These are phyloP conservation scores for Cairneyella variabilis DNA, from an alignment of 495 filamentous ascomycete genomes.

Conservation along the genomic window DNA sequence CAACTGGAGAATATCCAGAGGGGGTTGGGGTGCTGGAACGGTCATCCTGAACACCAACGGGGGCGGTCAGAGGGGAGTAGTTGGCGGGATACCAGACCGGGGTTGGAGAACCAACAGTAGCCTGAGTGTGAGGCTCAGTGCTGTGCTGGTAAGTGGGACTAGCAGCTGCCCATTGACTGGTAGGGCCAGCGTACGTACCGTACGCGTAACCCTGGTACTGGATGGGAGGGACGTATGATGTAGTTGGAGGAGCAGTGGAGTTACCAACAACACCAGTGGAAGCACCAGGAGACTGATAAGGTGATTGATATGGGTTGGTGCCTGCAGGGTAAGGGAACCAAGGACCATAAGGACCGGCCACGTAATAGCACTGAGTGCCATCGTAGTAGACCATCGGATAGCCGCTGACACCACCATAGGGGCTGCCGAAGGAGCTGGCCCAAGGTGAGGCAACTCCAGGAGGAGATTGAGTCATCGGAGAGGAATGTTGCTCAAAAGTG, in stretches of 20 bases:
- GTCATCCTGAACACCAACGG: slow-evolving; percentile 9
- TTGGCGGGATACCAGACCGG: neutral
- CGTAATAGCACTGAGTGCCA: slow-evolving; percentile 2
- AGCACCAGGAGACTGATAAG: neutral
- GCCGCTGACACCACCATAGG: neutral
- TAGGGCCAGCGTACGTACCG: neutral
- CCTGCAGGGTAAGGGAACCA: neutral
- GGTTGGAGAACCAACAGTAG: neutral
- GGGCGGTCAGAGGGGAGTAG: neutral
- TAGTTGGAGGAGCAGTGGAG: neutral
- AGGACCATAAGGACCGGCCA: neutral
- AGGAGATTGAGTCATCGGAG: slow-evolving; percentile 3
- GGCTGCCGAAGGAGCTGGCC: slow-evolving; percentile 7
- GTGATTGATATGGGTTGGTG: neutral
- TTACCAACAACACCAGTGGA: neutral
- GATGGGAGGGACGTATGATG: slow-evolving; percentile 2
- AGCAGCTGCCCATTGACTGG: neutral
- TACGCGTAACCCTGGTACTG: neutral
- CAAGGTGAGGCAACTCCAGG: slow-evolving; percentile 4
- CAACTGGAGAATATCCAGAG: neutral
- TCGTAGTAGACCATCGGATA: neutral
- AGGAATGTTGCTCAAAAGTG: neutral
- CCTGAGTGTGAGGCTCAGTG: neutral
- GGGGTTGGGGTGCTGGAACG: slow-evolving; percentile 20
- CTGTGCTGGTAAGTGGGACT: neutral